Percentiles rank a stretch among this genome's conserved stretches.
Conservation (phyloP, 371 early-diverging fungal species). For the Actinomortierella wolfii region DNA sequence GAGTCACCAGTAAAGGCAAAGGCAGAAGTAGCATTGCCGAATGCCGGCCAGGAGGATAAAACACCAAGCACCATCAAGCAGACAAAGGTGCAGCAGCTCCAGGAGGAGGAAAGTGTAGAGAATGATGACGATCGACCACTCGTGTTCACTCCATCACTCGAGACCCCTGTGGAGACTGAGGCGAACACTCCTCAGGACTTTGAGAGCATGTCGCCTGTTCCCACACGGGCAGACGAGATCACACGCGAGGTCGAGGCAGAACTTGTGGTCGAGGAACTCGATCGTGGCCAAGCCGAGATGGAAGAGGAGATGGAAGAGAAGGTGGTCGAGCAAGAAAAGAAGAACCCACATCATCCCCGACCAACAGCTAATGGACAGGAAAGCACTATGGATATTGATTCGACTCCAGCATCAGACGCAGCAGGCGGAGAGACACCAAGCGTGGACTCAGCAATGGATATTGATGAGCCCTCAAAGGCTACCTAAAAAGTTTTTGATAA, state of each 20-base stretch:
- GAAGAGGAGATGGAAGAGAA: constrained; percentile 45
- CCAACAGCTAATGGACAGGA: not conserved
- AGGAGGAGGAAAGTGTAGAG: constrained; percentile 11
- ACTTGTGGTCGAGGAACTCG: constrained; percentile 39
- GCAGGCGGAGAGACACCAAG: not conserved
- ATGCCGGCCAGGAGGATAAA: too few species aligned
- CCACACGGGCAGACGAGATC: constrained; percentile 23
- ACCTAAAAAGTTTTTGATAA: too few species aligned
- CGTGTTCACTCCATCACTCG: constrained; percentile 43
- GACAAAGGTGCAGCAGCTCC: constrained; percentile 7
- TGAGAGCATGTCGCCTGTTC: constrained; percentile 46
- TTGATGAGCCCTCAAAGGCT: too few species aligned
- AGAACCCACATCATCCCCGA: constrained; percentile 12
- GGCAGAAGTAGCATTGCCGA: too few species aligned
- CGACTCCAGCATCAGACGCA: not conserved
- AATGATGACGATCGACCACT: constrained; percentile 38
- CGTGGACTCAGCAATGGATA: too few species aligned
- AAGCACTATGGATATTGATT: constrained; percentile 9
- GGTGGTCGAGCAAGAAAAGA: constrained; percentile 29
- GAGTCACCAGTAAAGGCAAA: too few species aligned
- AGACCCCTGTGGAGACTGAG: constrained; percentile 44
- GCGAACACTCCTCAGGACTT: constrained; percentile 47
- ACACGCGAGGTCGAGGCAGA: constrained; percentile 38
- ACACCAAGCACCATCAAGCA: not conserved
- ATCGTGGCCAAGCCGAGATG: constrained; percentile 45